phyloP scores from a whole-genome alignment of 495 filamentous ascomycete species.

The Acidomyces sp. region DNA sequence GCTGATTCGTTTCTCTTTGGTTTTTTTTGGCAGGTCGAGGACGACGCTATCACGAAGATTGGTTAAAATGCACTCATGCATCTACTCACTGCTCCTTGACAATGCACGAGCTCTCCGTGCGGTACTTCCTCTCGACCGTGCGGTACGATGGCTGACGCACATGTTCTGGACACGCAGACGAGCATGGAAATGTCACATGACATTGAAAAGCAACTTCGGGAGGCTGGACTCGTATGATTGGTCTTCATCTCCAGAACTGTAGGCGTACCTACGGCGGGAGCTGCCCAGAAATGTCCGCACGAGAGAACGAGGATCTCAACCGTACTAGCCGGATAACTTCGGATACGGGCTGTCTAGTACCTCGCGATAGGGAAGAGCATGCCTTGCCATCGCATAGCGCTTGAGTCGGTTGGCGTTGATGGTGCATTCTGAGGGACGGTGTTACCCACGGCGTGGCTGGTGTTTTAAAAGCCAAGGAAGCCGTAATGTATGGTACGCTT shows the following conservation, averaged over 20 bases:
- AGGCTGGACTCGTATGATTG: conserved; percentile 7
- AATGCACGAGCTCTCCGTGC: background rate
- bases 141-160: background rate
- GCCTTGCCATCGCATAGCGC: conserved; percentile 12
- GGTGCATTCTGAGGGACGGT: conserved; percentile 6
- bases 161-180: conserved; percentile 1
- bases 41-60: conserved; percentile 85
- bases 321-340: too few relatives aligned
- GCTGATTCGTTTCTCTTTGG: conserved; percentile 50
- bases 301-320: too few relatives aligned
- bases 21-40: conserved; percentile 62
- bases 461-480: conserved; percentile 12
- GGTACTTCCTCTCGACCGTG: background rate
- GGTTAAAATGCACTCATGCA: conserved; percentile 24
- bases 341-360: conserved; percentile 14
- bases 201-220: conserved; percentile 8
- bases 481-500: background rate
- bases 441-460: conserved; percentile 7
- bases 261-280: too few relatives aligned
- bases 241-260: too few relatives aligned
- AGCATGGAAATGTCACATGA: conserved; percentile 1
- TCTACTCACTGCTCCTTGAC: background rate
- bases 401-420: conserved; percentile 9
- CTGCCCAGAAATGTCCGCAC: too few relatives aligned
- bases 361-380: conserved; percentile 16